These are phyloP conservation scores for Blastomyces percursus DNA, from an alignment of 2,329 filamentous ascomycete genomes.

Conservation along the genomic window DNA sequence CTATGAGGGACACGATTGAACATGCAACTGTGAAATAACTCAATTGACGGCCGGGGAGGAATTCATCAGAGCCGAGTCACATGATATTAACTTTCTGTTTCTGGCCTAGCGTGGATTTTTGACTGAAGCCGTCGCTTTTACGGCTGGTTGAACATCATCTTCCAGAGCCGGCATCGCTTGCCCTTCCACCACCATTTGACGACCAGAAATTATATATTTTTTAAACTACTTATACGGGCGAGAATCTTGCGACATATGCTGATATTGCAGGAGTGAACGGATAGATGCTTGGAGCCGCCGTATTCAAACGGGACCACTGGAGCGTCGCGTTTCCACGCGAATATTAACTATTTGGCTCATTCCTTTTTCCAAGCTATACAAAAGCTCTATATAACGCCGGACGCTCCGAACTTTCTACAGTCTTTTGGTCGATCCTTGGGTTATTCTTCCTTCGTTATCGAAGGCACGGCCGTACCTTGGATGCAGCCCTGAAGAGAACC, in stretches of 20 bases:
- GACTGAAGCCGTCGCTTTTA: not conserved
- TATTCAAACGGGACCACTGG: not conserved
- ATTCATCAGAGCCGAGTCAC: not conserved
- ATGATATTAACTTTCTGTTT: not conserved
- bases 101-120: not conserved
- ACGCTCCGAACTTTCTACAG: not conserved
- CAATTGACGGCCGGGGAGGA: not conserved
- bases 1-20: not conserved
- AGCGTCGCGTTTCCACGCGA: not conserved
- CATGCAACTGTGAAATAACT: not conserved
- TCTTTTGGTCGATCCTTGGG: not conserved
- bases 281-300: not conserved
- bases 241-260: not conserved
- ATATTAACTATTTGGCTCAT: not conserved
- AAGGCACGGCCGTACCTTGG: not conserved
- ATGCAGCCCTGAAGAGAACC: not conserved
- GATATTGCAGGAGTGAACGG: not conserved
- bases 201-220: not conserved
- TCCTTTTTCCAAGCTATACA: not conserved
- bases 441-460: not conserved
- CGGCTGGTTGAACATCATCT: not conserved
- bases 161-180: not conserved
- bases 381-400: not conserved
- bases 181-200: not conserved
- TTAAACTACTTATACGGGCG: not conserved